Conservation (phyloP, 257 asterid species). For the Knoxia roxburghii region DNA sequence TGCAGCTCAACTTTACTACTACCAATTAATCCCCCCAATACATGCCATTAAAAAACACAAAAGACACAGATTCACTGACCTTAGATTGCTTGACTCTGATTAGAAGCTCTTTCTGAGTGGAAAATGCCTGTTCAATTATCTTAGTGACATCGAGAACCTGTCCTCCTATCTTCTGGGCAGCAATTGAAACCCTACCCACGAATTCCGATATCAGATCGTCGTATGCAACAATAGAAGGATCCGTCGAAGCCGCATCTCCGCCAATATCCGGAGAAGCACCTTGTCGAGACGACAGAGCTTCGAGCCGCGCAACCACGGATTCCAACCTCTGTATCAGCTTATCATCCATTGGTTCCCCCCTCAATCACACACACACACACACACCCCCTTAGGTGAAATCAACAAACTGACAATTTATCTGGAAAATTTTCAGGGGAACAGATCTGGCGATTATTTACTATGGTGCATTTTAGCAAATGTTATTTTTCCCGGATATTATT, state of each 20-base stretch:
- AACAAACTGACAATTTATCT: no score
- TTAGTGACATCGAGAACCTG: constrained; percentile 66
- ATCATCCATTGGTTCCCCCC: constrained; percentile 45
- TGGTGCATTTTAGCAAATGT: no score
- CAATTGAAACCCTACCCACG: constrained; percentile 48
- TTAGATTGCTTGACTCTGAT: constrained; percentile 60
- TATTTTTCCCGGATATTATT: no score
- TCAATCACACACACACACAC: no score
- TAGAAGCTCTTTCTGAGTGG: constrained; percentile 73
- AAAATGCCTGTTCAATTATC: constrained; percentile 56
- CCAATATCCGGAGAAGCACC: constrained; percentile 36
- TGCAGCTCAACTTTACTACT: neutral
- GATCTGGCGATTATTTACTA: constrained; percentile 5
- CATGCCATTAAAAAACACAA: neutral
- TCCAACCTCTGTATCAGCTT: constrained; percentile 74
- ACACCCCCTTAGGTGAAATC: no score
- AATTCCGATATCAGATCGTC: constrained; percentile 65
- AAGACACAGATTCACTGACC: constrained; percentile 37
- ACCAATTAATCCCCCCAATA: neutral
- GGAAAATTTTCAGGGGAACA: neutral
- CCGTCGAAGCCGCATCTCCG: constrained; percentile 44
- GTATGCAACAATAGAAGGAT: constrained; percentile 79
- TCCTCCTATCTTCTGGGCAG: constrained; percentile 88
- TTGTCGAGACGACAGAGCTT: constrained; percentile 51
- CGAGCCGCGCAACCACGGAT: constrained; percentile 85